These are phyloP conservation scores for Colletotrichum plurivorum DNA, from an alignment of 2,329 filamentous ascomycete species.

Conservation along the genomic window DNA sequence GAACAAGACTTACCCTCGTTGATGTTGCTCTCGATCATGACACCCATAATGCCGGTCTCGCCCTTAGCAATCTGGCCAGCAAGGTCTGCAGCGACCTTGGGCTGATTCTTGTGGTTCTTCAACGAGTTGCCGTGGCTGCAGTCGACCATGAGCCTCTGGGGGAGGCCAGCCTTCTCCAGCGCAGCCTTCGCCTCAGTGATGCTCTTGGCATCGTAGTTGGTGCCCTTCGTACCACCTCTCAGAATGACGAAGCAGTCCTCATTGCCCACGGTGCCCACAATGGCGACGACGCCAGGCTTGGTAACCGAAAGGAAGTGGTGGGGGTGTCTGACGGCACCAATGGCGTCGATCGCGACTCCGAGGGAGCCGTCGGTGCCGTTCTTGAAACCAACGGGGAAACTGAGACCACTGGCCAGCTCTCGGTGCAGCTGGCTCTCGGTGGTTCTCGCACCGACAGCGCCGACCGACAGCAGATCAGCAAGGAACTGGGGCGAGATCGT, in stretches of 20 bases:
- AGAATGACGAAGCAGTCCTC: conserved; percentile 98
- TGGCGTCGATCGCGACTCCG: conserved; percentile 93
- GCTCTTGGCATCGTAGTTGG: conserved; percentile 91
- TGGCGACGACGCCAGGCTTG: conserved; percentile 94
- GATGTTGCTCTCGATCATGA: conserved; percentile 99
- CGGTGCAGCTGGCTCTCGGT: conserved; percentile 97
- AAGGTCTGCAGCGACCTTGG: conserved; percentile 86
- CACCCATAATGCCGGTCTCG: conserved; percentile 91
- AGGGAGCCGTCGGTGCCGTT: conserved; percentile 96
- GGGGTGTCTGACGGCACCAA: conserved; percentile 90
- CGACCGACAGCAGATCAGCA: conserved; percentile 90
- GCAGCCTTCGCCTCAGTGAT: conserved; percentile 87
- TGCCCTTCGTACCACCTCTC: conserved; percentile 90
- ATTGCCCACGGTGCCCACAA: conserved; percentile 94
- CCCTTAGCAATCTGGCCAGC: conserved; percentile 89
- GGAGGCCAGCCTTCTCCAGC: conserved; percentile 80
- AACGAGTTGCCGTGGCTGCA: conserved; percentile 97
- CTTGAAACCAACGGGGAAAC: conserved; percentile 99
- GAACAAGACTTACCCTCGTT: conserved; percentile 78
- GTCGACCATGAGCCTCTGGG: conserved; percentile 92
- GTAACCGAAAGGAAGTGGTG: conserved; percentile 99
- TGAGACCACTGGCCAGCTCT: conserved; percentile 92
- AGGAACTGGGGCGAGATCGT: conserved; percentile 98
- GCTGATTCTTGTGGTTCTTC: conserved; percentile 98
- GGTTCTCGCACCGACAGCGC: conserved; percentile 94